A percentile compares a stretch with the other conserved stretches of the same genome.
Conservation (phyloP, 495 filamentous ascomycete species). For the Lindgomyces ingoldianus region DNA sequence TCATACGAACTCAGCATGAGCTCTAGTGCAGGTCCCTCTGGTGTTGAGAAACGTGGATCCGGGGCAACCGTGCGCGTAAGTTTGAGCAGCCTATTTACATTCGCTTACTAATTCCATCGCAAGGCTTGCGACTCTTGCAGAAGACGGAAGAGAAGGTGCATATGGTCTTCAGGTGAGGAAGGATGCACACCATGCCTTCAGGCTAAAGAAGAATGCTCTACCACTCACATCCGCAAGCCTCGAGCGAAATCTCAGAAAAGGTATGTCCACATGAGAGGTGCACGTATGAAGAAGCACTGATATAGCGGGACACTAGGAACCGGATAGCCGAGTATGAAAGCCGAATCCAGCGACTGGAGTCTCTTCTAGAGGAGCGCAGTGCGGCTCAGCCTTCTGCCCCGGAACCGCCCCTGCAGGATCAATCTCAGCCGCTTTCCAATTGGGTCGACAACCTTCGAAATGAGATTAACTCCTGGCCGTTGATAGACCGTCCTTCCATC, state of each 20-base stretch:
- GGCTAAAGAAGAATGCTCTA: constrained; percentile 18
- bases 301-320: neutral
- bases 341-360: constrained; percentile 19
- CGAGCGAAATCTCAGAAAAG: constrained; percentile 19
- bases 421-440: constrained; percentile 4
- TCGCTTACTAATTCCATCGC: neutral
- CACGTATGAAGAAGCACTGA: neutral
- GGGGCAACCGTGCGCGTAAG: constrained; percentile 9
- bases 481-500: neutral
- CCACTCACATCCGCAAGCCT: constrained; percentile 25
- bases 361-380: constrained; percentile 17
- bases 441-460: constrained; percentile 14
- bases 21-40: constrained; percentile 5
- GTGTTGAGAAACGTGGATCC: constrained; percentile 16
- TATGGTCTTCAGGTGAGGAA: neutral
- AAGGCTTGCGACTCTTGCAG: constrained; percentile 31
- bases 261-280: neutral
- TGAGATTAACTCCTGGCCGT: constrained; percentile 1
- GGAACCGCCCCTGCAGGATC: constrained; percentile 4
- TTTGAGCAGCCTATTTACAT: neutral
- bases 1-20: neutral
- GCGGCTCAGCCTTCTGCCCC: constrained; percentile 10
- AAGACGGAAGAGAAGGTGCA: constrained; percentile 17
- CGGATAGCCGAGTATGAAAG: constrained; percentile 27
- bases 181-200: constrained; percentile 11